Percentiles rank a stretch among this genome's conserved stretches.
Evolutionary conservation across 257 asterid genomes (phyloP).

Genomic region (Lithospermum erythrorhizon): DNA sequence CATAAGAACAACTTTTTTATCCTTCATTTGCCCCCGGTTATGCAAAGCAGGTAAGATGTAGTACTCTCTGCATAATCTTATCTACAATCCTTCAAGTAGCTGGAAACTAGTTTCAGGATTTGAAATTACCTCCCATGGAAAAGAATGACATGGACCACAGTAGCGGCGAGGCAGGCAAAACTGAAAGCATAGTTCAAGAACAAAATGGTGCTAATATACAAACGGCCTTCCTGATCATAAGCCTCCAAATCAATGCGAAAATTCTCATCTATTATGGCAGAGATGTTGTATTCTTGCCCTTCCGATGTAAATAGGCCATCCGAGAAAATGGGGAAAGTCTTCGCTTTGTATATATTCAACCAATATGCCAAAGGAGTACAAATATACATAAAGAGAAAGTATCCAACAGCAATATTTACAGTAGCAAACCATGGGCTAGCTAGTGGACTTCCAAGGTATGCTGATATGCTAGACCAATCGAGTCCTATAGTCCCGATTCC

Average conservation of each 20-base stretch:
- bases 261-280: conserved; percentile 15
- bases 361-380: conserved; percentile 30
- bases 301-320: conserved; percentile 10
- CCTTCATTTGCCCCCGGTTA: too few species aligned
- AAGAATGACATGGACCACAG: conserved; percentile 31
- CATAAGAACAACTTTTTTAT: too few species aligned
- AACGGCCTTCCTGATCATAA: conserved; percentile 20
- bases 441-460: conserved; percentile 43
- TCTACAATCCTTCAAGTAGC: too few species aligned
- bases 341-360: conserved; percentile 34
- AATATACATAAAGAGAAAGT: conserved; percentile 25
- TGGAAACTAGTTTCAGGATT: too few species aligned
- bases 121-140: conserved; percentile 43
- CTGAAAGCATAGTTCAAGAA: conserved; percentile 40
- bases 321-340: conserved; percentile 42
- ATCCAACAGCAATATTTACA: conserved; percentile 30
- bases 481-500: conserved; percentile 34
- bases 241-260: conserved; percentile 34
- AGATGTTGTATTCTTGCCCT: conserved; percentile 21
- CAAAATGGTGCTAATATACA: conserved; percentile 33
- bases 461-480: conserved; percentile 35
- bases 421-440: conserved; percentile 54
- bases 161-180: conserved; percentile 35
- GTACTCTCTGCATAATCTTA: too few species aligned
- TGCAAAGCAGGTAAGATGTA: too few species aligned